Conservation (phyloP, 306 rosid genomes). For the Cucurbita maxima region DNA sequence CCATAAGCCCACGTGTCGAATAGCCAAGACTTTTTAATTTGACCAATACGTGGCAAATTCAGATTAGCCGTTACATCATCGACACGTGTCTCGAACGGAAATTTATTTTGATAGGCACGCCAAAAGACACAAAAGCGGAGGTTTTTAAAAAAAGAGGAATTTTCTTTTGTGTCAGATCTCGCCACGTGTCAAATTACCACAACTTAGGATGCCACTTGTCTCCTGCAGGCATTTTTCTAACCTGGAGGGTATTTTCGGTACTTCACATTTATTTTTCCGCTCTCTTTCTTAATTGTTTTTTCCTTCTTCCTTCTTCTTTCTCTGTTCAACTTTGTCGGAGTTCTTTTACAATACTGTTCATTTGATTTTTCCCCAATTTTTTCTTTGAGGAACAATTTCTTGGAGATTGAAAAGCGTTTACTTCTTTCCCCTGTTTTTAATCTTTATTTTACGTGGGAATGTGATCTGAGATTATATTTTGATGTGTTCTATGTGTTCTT, state of each 20-base stretch:
- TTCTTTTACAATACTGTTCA: neutral
- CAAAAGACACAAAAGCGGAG: conserved; percentile 16
- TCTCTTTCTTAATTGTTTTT: neutral
- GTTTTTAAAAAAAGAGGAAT: neutral
- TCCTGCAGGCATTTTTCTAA: conserved; percentile 9
- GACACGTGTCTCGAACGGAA: neutral
- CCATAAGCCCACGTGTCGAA: conserved; percentile 5
- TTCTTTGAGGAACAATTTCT: neutral
- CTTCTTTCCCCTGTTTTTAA: conserved; percentile 1
- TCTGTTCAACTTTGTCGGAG: conserved; percentile 1
- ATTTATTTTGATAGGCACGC: conserved; percentile 15
- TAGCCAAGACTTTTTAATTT: neutral
- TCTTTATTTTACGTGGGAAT: neutral
- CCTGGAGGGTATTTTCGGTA: conserved; percentile 35
- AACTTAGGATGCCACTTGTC: conserved; percentile 33
- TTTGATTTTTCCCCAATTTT: neutral
- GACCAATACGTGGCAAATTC: neutral
- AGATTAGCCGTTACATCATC: neutral
- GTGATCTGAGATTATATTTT: neutral
- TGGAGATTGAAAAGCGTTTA: conserved; percentile 1
- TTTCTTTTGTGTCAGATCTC: conserved; percentile 12
- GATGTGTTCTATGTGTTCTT: conserved; percentile 5
- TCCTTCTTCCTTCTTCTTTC: neutral
- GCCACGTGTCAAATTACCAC: conserved; percentile 37
- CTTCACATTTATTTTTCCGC: neutral